Evolutionary conservation across 2,329 filamentous ascomycete species (phyloP).

Genomic region (Xylariaceae sp.): DNA sequence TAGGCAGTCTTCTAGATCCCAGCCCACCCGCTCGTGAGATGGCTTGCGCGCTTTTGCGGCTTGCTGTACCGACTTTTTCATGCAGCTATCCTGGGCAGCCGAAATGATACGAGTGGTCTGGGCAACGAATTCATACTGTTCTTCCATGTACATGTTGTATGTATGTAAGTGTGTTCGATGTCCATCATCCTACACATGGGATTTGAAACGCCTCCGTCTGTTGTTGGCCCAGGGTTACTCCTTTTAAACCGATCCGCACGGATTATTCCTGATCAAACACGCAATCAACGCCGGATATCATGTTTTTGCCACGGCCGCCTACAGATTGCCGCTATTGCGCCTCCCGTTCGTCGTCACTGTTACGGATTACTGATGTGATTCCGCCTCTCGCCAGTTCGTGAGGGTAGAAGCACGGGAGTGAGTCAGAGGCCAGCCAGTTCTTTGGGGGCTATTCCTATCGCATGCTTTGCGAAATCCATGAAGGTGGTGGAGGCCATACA

Average conservation of each 20-base stretch:
- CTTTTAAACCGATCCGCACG: slow-evolving; percentile 3
- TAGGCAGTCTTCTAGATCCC: too few relatives aligned
- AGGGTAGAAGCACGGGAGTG: slow-evolving; percentile 38
- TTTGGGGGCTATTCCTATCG: neutral
- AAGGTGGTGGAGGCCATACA: neutral
- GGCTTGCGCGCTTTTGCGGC: too few relatives aligned
- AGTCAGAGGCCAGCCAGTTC: neutral
- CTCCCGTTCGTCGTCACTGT: slow-evolving; percentile 39
- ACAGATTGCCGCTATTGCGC: slow-evolving; percentile 35
- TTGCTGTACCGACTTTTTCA: neutral
- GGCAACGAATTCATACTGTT: neutral
- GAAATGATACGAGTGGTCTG: neutral
- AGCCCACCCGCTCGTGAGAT: too few relatives aligned
- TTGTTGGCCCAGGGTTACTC: too few relatives aligned
- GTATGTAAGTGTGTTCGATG: neutral
- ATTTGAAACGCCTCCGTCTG: too few relatives aligned
- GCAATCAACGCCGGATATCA: slow-evolving; percentile 13
- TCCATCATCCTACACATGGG: too few relatives aligned
- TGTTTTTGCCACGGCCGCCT: slow-evolving; percentile 36
- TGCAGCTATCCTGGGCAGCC: neutral
- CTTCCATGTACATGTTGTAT: neutral
- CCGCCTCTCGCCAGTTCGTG: slow-evolving; percentile 42
- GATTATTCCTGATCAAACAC: slow-evolving; percentile 20
- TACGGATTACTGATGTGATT: slow-evolving; percentile 39
- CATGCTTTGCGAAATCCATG: too few relatives aligned